Evolutionary conservation across 176 grass and related monocot genomes (phyloP).

Genomic region (Echinochloa phyllopogon): DNA sequence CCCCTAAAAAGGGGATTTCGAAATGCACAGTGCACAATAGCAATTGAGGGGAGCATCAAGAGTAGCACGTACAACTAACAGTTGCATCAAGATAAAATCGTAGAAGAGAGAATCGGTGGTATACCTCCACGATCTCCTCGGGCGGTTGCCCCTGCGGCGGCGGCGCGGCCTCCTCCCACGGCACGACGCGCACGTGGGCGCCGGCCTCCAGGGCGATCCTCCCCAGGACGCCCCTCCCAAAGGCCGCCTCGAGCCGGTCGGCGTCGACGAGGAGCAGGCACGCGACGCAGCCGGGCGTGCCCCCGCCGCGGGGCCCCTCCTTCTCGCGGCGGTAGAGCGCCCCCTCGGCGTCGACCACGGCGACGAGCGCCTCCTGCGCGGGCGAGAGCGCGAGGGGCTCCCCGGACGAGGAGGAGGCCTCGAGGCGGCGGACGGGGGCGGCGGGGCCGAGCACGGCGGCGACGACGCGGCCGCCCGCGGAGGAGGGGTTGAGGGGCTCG

Average conservation of each 20-base stretch:
- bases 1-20: neutral
- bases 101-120: neutral
- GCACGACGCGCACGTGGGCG: constrained; percentile 34
- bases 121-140: constrained; percentile 56
- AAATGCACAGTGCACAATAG: constrained; percentile 11
- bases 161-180: neutral
- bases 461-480: constrained; percentile 35
- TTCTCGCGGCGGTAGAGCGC: constrained; percentile 6
- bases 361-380: constrained; percentile 51
- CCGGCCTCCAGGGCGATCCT: constrained; percentile 35
- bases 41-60: constrained; percentile 12
- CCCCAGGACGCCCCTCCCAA: constrained; percentile 7
- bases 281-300: neutral
- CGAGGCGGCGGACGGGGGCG: constrained; percentile 33
- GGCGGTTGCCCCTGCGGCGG: neutral
- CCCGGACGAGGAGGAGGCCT: constrained; percentile 42
- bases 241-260: constrained; percentile 27
- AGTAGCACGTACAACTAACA: neutral
- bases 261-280: constrained; percentile 49
- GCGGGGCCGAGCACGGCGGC: constrained; percentile 42
- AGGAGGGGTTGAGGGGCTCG: neutral
- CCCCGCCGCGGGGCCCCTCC: neutral
- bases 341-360: constrained; percentile 29
- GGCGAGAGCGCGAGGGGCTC: constrained; percentile 46
- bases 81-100: neutral